These are phyloP conservation scores for Allantophomopsis cytisporea DNA, from an alignment of 2,329 filamentous ascomycete genomes.

Conservation along the genomic window DNA sequence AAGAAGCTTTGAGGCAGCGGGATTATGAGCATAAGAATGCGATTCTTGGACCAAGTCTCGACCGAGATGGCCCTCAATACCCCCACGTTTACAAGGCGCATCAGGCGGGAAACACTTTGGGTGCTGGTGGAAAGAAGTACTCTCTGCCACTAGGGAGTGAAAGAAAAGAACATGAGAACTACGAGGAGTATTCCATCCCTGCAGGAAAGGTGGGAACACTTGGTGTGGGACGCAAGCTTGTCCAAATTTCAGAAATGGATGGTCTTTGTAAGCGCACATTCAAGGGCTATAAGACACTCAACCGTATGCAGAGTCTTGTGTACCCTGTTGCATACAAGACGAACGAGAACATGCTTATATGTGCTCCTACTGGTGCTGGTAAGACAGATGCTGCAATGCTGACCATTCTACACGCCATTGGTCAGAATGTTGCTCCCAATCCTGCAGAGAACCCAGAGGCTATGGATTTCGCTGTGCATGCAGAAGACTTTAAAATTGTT, in stretches of 20 bases:
- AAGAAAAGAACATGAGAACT: constrained; percentile 57
- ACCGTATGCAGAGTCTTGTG: constrained; percentile 95
- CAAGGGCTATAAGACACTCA: constrained; percentile 82
- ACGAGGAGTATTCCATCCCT: constrained; percentile 82
- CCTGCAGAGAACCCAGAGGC: constrained; percentile 62
- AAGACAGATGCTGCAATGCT: constrained; percentile 99
- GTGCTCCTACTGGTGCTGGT: constrained; percentile 92
- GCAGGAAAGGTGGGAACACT: constrained; percentile 67
- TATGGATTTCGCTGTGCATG: constrained; percentile 67
- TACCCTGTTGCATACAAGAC: constrained; percentile 93
- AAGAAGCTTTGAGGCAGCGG: constrained; percentile 60
- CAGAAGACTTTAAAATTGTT: constrained; percentile 92
- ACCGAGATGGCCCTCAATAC: constrained; percentile 62
- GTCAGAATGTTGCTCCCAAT: constrained; percentile 71
- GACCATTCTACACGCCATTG: constrained; percentile 80
- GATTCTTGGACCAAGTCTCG: constrained; percentile 53
- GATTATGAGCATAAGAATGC: constrained; percentile 78
- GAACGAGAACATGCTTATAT: constrained; percentile 97
- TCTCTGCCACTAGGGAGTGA: constrained; percentile 65
- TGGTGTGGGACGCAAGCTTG: constrained; percentile 57
- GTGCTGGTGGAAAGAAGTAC: constrained; percentile 68
- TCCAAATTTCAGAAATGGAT: constrained; percentile 74
- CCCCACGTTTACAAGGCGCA: constrained; percentile 87
- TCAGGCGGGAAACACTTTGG: constrained; percentile 75
- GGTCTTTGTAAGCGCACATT: constrained; percentile 85